Conservation (phyloP, 75 land plant genomes). For the Sequoia sempervirens region DNA sequence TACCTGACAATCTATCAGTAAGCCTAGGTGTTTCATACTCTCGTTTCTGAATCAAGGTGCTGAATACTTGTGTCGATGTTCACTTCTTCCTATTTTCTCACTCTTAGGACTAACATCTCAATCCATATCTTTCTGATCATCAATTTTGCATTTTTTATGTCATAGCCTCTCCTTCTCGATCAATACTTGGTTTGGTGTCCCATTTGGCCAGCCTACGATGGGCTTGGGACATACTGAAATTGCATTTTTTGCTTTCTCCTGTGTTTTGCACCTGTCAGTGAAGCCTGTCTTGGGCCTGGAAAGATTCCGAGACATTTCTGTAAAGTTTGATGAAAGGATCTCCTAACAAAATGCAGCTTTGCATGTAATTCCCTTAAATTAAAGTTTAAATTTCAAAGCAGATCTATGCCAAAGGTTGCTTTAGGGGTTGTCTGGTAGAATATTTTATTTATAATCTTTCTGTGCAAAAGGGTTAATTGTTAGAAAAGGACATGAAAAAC, state of each 20-base stretch:
- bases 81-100: neutral
- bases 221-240: neutral
- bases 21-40: too few relatives aligned
- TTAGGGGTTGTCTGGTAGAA: neutral
- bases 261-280: neutral
- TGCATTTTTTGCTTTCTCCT: conserved; percentile 6
- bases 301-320: neutral
- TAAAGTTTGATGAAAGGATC: neutral
- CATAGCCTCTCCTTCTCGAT: neutral
- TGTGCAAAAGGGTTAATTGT: neutral
- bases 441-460: neutral
- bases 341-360: neutral
- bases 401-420: neutral
- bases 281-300: neutral
- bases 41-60: neutral
- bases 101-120: neutral
- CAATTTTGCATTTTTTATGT: neutral
- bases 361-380: neutral
- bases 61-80: neutral
- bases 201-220: neutral
- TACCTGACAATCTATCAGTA: neutral
- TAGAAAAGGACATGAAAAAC: too few relatives aligned
- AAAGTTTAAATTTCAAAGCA: neutral
- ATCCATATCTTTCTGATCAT: neutral
- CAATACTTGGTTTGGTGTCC: neutral